These are phyloP conservation scores for Sphaerulina vaccinii DNA, from an alignment of 2,329 filamentous ascomycete genomes.

Conservation along the genomic window DNA sequence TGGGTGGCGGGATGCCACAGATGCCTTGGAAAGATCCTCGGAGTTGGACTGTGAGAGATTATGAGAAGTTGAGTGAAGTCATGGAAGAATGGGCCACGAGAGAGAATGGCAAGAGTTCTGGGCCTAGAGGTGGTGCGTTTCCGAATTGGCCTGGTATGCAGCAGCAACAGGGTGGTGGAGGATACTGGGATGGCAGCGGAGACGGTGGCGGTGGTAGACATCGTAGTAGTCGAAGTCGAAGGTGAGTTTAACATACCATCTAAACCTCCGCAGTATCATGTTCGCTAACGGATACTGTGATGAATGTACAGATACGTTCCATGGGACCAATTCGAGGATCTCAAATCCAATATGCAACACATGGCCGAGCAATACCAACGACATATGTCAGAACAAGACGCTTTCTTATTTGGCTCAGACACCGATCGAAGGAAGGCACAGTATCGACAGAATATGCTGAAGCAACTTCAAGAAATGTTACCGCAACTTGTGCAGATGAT, in stretches of 20 bases:
- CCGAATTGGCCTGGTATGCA: conserved; percentile 5
- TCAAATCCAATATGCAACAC: conserved; percentile 17
- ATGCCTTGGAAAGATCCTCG: conserved; percentile 23
- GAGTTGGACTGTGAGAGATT: conserved; percentile 30
- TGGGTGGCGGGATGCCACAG: conserved; percentile 15
- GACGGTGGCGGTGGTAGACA: not conserved
- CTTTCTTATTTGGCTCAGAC: conserved; percentile 29
- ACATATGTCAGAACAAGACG: conserved; percentile 22
- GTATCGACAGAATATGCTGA: conserved; percentile 28
- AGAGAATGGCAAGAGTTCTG: conserved; percentile 17
- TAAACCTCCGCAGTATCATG: not conserved
- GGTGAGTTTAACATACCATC: not conserved
- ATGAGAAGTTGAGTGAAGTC: conserved; percentile 29
- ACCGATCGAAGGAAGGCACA: conserved; percentile 28
- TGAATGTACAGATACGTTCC: conserved; percentile 3
- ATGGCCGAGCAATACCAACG: conserved; percentile 26
- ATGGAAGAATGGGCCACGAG: conserved; percentile 25
- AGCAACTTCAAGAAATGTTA: conserved; percentile 28
- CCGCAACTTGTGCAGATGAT: conserved; percentile 28
- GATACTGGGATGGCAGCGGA: conserved; percentile 13
- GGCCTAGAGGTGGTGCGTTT: conserved; percentile 11
- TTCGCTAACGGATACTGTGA: not conserved
- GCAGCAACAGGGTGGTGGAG: conserved; percentile 4
- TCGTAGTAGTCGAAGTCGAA: not conserved
- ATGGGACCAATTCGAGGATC: conserved; percentile 11